Evolutionary conservation across 2,329 filamentous ascomycete genomes (phyloP).

Genomic region (Apiospora kogelbergensis): DNA sequence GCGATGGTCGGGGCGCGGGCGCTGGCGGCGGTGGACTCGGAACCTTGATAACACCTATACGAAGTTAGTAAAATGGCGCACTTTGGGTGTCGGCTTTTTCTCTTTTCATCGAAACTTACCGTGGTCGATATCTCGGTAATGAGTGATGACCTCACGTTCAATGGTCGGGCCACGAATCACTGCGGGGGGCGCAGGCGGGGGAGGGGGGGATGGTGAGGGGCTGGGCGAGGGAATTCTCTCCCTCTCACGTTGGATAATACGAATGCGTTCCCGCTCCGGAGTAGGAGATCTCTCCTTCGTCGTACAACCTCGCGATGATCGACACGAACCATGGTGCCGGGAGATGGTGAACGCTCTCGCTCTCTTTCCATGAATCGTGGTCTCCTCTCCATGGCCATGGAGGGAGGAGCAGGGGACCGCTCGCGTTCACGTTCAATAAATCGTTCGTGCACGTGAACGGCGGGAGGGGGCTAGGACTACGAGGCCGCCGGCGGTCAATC

Average conservation of each 20-base stretch:
- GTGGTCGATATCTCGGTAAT: conserved; percentile 85
- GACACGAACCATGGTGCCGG: conserved; percentile 21
- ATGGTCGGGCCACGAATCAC: conserved; percentile 76
- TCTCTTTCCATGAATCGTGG: conserved; percentile 42
- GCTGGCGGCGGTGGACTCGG: conserved; percentile 49
- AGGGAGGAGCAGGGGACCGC: conserved; percentile 38
- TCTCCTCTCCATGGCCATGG: conserved; percentile 33
- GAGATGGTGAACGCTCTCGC: conserved; percentile 36
- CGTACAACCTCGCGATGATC: conserved; percentile 28
- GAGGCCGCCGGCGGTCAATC: conserved; percentile 46
- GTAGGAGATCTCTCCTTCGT: conserved; percentile 35
- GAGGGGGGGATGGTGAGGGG: conserved; percentile 55
- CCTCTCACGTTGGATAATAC: conserved; percentile 47
- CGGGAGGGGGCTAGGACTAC: conserved; percentile 37
- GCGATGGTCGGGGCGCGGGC: conserved; percentile 50
- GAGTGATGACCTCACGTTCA: conserved; percentile 85
- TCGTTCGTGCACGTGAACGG: conserved; percentile 32
- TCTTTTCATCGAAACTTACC: conserved; percentile 48
- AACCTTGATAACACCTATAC: conserved; percentile 41
- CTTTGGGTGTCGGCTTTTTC: not conserved
- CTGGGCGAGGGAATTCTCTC: conserved; percentile 45
- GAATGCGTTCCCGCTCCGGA: conserved; percentile 46
- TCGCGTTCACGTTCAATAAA: conserved; percentile 46
- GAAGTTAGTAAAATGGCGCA: conserved; percentile 5
- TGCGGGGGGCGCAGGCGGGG: conserved; percentile 59